These are phyloP conservation scores for Sporothrix schenckii DNA, from an alignment of 2,329 filamentous ascomycete genomes.

Conservation along the genomic window DNA sequence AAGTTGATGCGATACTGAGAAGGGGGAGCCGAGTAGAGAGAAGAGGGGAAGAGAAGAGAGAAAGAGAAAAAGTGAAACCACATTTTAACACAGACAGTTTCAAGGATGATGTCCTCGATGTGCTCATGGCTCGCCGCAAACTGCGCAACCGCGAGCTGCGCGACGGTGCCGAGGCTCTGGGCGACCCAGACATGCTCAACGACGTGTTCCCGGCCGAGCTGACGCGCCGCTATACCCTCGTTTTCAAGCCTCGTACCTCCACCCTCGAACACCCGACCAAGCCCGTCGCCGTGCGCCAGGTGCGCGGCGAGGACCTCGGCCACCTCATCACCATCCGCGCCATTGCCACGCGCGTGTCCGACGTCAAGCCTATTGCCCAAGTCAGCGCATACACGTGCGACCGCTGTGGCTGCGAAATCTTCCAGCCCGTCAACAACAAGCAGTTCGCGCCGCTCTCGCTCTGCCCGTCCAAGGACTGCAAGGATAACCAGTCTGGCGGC, in stretches of 20 bases:
- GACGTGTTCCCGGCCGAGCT: constrained; percentile 89
- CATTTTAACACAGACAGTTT: constrained; percentile 59
- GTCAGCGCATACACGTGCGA: constrained; percentile 99
- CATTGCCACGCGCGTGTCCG: constrained; percentile 92
- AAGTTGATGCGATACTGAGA: not conserved
- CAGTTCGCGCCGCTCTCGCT: constrained; percentile 84
- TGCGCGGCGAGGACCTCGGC: constrained; percentile 89
- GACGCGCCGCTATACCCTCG: constrained; percentile 89
- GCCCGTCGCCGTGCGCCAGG: constrained; percentile 84
- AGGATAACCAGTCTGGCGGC: constrained; percentile 86
- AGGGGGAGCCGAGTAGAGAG: too few species aligned
- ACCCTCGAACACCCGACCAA: constrained; percentile 65
- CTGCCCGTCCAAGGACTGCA: constrained; percentile 89
- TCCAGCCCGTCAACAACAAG: constrained; percentile 90
- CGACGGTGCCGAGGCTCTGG: constrained; percentile 65
- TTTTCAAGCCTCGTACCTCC: constrained; percentile 88
- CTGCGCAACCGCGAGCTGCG: constrained; percentile 79
- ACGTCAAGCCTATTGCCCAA: constrained; percentile 96
- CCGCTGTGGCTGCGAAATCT: constrained; percentile 93
- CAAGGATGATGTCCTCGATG: constrained; percentile 96
- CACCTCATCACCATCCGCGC: constrained; percentile 91
- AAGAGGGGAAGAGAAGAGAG: too few species aligned
- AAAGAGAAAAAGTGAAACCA: not conserved
- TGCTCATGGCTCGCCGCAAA: constrained; percentile 90
- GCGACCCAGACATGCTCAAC: constrained; percentile 66